Evolutionary conservation across 257 asterid species (phyloP).

Genomic region (Anisodus tanguticus): DNA sequence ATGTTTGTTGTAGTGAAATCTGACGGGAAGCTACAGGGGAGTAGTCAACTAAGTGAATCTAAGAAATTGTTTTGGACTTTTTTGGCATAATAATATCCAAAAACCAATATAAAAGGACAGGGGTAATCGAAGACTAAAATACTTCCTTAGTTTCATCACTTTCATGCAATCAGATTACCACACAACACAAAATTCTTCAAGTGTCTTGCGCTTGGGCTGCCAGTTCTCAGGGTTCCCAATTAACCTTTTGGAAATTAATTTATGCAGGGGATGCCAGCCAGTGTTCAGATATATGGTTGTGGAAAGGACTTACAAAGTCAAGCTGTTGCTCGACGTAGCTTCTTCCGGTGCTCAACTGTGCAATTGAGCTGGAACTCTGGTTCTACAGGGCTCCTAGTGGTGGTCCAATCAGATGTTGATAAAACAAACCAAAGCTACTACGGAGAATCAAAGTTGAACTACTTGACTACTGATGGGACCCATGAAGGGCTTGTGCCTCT

Average conservation of each 20-base stretch:
- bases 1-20: background rate
- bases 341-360: slow-evolving; percentile 92
- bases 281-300: slow-evolving; percentile 79
- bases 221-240: background rate
- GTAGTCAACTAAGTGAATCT: slow-evolving; percentile 16
- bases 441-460: slow-evolving; percentile 90
- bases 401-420: slow-evolving; percentile 97
- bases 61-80: background rate
- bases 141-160: slow-evolving; percentile 5
- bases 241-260: slow-evolving; percentile 16
- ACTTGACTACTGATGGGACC: slow-evolving; percentile 92
- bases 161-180: background rate
- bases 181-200: background rate
- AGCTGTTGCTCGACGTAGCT: slow-evolving; percentile 85
- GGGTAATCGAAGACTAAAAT: background rate
- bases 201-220: background rate
- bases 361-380: slow-evolving; percentile 83
- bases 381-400: slow-evolving; percentile 82
- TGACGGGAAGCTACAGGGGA: background rate
- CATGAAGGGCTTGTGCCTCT: slow-evolving; percentile 95
- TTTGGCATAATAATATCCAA: background rate
- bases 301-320: slow-evolving; percentile 77
- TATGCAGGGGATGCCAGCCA: slow-evolving; percentile 96
- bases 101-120: background rate
- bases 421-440: slow-evolving; percentile 98